Evolutionary conservation across 2,329 filamentous ascomycete species (phyloP), one percentile per base, ranked within the genome.

Genomic region (Verticillium albo-atrum): DNA sequence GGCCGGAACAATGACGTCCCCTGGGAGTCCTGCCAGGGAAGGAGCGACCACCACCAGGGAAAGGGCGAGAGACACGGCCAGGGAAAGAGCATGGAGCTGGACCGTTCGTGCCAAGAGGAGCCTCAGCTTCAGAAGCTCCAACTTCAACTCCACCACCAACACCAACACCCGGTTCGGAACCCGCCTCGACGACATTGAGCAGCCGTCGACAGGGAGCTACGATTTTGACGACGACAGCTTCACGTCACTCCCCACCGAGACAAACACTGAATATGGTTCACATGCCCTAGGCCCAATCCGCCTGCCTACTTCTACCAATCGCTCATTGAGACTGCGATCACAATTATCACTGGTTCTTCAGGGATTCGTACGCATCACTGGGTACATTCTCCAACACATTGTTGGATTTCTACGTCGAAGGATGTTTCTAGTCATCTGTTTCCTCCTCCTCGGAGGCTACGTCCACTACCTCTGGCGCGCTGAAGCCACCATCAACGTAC

Each of bases 391-490:
- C n/a, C 7, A 20, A 20, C 42, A 23, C 7, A 23, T 23, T 12
- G 9, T 23, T 7, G 25, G 42, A 3, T 25, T 23, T 9, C 20
- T 47, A 7, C 42, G 9, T 12, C 42, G 20, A 7, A 61, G 56
- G 3, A 76, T 77, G 72, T 67, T 81, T 47, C 58, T 81, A 28
- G 60, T 78, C 57, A 55, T 77, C 42, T 65, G 63, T 23, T 57
- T 74, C 58, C 65, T 78, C 55, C 55, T 79, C 20, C 61, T 74
- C 15, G 75, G 75, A 34, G 71, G 72, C 60, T 64, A 61, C 52
- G 65, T 79, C 62, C 66, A 76, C 60, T 79, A 79, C 65, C 61
- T 79, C 47, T 81, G 76, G 75, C 75, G 69, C 58, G 69, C 73
- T 32, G 80, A 85, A 65, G 73, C 74, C 5, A 72, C 73, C 15